phyloP scores from a whole-genome alignment of 345 rosid species.

The Dipteronia sinensis region DNA sequence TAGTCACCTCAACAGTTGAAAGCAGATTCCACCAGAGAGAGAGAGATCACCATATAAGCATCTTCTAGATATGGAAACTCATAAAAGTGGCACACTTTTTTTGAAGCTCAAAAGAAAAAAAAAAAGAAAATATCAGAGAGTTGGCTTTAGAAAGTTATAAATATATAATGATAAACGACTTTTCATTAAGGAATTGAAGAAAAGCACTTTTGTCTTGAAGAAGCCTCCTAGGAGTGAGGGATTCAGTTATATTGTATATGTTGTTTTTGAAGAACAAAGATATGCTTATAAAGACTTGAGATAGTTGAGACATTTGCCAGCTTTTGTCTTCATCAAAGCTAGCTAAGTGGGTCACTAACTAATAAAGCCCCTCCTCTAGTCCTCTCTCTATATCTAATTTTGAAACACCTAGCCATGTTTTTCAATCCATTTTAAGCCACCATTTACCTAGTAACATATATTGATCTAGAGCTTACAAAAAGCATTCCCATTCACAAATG shows the following conservation, averaged over 20 bases:
- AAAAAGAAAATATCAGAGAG: background rate
- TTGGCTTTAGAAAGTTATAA: constrained; percentile 31
- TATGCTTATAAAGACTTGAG: constrained; percentile 23
- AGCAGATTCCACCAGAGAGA: constrained; percentile 42
- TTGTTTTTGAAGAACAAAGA: constrained; percentile 27
- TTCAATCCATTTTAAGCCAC: background rate
- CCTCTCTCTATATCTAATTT: background rate
- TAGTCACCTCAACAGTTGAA: constrained; percentile 46
- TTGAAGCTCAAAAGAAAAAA: constrained; percentile 18
- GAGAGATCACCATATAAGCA: constrained; percentile 31
- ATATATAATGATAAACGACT: constrained; percentile 47
- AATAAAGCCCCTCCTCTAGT: background rate
- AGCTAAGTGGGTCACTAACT: constrained; percentile 29
- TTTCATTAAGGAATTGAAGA: constrained; percentile 41
- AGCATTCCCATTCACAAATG: constrained; percentile 6
- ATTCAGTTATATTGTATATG: constrained; percentile 11
- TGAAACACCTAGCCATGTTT: background rate
- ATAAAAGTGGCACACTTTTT: constrained; percentile 43
- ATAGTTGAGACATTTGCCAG: constrained; percentile 28
- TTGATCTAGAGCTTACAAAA: constrained; percentile 9
- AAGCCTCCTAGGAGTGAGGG: constrained; percentile 56
- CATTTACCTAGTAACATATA: background rate
- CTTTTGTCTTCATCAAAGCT: constrained; percentile 37
- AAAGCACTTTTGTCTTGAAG: constrained; percentile 55
- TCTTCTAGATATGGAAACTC: constrained; percentile 49